Conservation (phyloP, 805 yeast genomes). For the Debaryomyces castellii region DNA sequence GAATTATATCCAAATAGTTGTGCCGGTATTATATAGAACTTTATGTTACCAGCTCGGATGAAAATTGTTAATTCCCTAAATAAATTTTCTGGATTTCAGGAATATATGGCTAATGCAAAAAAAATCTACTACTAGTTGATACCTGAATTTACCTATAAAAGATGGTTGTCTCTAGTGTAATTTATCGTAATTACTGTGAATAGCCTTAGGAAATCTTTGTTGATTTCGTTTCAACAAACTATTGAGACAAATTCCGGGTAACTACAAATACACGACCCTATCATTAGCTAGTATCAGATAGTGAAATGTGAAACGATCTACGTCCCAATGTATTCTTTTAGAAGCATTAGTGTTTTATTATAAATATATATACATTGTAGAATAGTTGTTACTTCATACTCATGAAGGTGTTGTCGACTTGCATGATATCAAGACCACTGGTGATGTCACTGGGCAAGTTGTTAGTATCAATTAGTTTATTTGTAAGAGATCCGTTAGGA, state of each 20-base stretch:
- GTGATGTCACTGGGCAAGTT: constrained; percentile 58
- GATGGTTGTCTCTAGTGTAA: neutral
- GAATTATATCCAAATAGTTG: neutral
- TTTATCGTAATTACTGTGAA: neutral
- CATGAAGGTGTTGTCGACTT: constrained; percentile 44
- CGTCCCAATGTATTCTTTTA: too few relatives aligned
- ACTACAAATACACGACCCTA: constrained; percentile 1
- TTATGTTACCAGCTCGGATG: neutral
- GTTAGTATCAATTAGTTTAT: constrained; percentile 52
- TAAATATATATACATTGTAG: neutral
- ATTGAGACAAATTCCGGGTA: constrained; percentile 6
- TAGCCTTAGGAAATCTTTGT: constrained; percentile 1
- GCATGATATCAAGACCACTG: constrained; percentile 51
- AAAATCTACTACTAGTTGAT: neutral
- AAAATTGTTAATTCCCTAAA: neutral
- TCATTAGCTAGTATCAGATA: too few relatives aligned
- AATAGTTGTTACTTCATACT: constrained; percentile 22
- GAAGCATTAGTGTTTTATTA: too few relatives aligned
- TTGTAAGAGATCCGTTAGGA: constrained; percentile 43
- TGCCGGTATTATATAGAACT: neutral
- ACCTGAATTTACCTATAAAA: neutral
- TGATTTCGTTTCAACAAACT: constrained; percentile 9
- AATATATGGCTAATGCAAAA: neutral
- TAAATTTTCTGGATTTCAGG: neutral
- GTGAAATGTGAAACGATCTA: too few relatives aligned